Conservation (phyloP, 2,329 filamentous ascomycete species). For the Chrysoporthe deuterocubensis region DNA sequence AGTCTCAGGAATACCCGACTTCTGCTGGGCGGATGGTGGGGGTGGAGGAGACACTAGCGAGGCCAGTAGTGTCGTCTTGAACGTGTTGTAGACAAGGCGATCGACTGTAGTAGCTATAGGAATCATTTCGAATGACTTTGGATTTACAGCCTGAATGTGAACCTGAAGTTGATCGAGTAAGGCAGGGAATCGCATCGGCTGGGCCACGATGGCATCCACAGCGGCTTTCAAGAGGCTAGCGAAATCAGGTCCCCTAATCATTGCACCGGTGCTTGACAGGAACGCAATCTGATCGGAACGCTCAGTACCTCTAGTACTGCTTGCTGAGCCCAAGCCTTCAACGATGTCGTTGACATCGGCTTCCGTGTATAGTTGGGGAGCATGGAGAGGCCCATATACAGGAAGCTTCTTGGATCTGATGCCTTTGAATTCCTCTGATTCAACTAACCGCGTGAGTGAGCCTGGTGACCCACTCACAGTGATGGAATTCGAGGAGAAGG, state of each 20-base stretch:
- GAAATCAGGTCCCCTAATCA: background rate
- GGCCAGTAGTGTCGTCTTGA: slow-evolving; percentile 14
- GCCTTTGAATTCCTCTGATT: background rate
- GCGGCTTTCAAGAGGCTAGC: background rate
- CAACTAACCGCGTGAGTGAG: background rate
- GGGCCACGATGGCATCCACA: slow-evolving; percentile 2
- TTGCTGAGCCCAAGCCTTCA: background rate
- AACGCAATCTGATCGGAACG: background rate
- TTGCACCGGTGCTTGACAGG: background rate
- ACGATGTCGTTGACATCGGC: background rate
- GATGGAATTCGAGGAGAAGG: background rate
- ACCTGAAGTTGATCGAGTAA: too few species aligned
- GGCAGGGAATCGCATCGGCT: slow-evolving; percentile 9
- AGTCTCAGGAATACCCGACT: too few species aligned
- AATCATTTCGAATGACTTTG: background rate
- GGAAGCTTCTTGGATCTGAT: background rate
- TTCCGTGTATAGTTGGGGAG: background rate
- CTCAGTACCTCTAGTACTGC: background rate
- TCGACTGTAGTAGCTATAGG: slow-evolving; percentile 17
- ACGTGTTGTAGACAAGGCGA: slow-evolving; percentile 10
- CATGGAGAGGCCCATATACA: background rate
- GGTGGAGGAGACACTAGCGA: background rate
- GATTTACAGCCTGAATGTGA: background rate
- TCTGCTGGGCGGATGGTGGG: background rate
- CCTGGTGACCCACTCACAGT: background rate